These are phyloP conservation scores for Marsdenia floribunda DNA, from an alignment of 257 asterid genomes.

Conservation along the genomic window DNA sequence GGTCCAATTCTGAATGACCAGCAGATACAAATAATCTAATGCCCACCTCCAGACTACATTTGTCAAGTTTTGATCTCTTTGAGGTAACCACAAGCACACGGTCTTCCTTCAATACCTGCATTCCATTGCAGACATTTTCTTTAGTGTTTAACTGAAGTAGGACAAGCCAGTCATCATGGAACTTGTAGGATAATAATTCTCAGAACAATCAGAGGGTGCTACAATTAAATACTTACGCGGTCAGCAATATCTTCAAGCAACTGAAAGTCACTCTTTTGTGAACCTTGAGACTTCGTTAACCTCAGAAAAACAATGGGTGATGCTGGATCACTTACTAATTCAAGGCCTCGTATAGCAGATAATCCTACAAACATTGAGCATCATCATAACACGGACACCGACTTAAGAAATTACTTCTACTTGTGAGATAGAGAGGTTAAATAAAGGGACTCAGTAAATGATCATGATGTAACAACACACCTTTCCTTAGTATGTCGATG, in stretches of 20 bases:
- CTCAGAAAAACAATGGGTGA: constrained; percentile 68
- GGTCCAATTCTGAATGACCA: constrained; percentile 68
- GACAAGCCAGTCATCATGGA: background rate
- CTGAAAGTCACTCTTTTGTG: constrained; percentile 57
- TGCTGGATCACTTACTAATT: constrained; percentile 54
- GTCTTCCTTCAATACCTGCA: constrained; percentile 73
- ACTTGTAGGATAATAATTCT: background rate
- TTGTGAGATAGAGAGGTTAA: background rate
- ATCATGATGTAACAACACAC: constrained; percentile 21
- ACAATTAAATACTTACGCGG: constrained; percentile 32
- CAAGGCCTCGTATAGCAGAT: constrained; percentile 50
- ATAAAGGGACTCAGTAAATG: background rate
- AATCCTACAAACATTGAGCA: constrained; percentile 41
- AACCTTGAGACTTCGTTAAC: constrained; percentile 63
- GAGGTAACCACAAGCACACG: constrained; percentile 59
- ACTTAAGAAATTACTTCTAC: background rate
- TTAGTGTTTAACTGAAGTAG: background rate
- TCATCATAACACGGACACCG: background rate
- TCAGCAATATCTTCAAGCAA: constrained; percentile 62
- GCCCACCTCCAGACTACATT: constrained; percentile 78
- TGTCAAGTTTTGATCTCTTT: constrained; percentile 70
- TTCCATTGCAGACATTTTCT: constrained; percentile 1
- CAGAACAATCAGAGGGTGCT: background rate
- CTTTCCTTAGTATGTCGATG: constrained; percentile 43
- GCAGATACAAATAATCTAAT: constrained; percentile 68